A percentile compares a stretch with the other conserved stretches of the same genome.
These are phyloP conservation scores for Puccinia hordei DNA, from an alignment of 1,284 basidiomycete species.

Conservation along the genomic window DNA sequence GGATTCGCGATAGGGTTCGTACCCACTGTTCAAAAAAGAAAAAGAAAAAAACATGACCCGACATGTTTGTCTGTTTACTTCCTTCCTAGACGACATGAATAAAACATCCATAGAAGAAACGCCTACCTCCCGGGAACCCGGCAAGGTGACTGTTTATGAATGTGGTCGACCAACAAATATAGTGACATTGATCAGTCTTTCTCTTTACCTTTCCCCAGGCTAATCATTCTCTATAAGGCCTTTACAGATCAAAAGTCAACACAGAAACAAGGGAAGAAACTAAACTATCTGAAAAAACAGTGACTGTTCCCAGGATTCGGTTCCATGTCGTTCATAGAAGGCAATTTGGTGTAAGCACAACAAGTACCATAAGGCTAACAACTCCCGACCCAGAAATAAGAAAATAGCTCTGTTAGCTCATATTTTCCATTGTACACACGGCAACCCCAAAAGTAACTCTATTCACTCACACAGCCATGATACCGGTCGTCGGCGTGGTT, in stretches of 20 bases:
- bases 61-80: too few relatives aligned
- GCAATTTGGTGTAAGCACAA: not conserved
- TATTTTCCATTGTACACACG: too few relatives aligned
- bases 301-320: not conserved
- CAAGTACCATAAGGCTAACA: slow-evolving; percentile 25
- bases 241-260: too few relatives aligned
- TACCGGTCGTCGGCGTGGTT: not conserved
- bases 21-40: too few relatives aligned
- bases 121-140: too few relatives aligned
- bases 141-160: too few relatives aligned
- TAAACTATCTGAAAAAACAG: not conserved
- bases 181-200: too few relatives aligned
- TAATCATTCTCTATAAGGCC: not conserved
- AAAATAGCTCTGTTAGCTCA: not conserved
- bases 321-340: not conserved
- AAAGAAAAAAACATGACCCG: not conserved
- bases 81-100: too few relatives aligned
- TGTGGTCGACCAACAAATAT: too few relatives aligned
- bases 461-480: slow-evolving; percentile 13
- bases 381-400: too few relatives aligned
- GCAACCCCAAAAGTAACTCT: not conserved
- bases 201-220: not conserved
- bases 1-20: slow-evolving; percentile 14
- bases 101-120: too few relatives aligned
- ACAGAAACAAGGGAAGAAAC: not conserved